Base-by-base conservation (phyloP, 164 flowering plant species). In the Chimonanthus praecox region DNA sequence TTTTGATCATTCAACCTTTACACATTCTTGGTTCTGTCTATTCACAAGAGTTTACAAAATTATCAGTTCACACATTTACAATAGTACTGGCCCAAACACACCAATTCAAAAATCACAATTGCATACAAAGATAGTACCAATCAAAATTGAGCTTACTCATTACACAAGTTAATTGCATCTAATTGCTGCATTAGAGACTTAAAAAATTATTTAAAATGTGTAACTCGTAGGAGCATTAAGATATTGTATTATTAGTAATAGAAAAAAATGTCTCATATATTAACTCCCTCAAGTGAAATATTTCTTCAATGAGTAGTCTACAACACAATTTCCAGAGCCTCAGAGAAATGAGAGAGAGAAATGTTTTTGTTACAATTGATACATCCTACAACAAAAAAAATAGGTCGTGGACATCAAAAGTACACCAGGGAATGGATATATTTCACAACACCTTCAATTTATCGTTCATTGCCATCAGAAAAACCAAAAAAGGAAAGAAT, bases 261-360 rank as follows among this genome's bases (percentile, higher is more conserved):
- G 4, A 71, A 3, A 48, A 72, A 64, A 43, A 47, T 11, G 67
- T 63, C 74, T 62, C 47, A 63, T 33, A 62, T 47, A 71, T 61
- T 54, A 63, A 63, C 46, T 43, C 20, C 10, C 70, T 48, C 54
- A 48, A 68, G 70, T 68, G 70, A 68, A 47, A 10, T 10, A 54
- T 65, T 63, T 64, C 68, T 49, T 66, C 69, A 47, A 64, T 49
- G 62, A 49, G 33, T 49, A 73, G 63, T 65, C 33, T 47, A 63
- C 20, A 67, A 45, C 71, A 73, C 70, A 51, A 44, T 13, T 63
- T 48, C 70, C 49, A 51, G 45, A 50, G 65, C 20, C 65, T 44
- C 75, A 48, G 20, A 62, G 62, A 63, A 64, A 21, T n/a, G 11
- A 43, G 21, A 18, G 21, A 18, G 50, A 64, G 60, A 73, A 63